Base-by-base conservation (phyloP, 352 stramenopile genomes). In the Lagenidium giganteum region DNA sequence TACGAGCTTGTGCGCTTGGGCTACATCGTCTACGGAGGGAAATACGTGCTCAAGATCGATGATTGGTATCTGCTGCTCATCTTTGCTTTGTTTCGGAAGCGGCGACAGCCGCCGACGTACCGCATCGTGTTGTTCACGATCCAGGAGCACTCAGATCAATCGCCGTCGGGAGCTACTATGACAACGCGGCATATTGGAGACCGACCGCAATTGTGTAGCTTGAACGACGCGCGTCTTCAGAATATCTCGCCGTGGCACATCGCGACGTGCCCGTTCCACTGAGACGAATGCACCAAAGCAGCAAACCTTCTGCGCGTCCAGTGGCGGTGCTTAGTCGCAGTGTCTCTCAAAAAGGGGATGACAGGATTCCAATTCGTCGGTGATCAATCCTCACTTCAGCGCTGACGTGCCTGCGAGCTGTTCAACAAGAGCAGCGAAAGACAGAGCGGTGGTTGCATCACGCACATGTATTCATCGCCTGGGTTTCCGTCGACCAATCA, bases 221-320 rank as follows among this genome's bases (percentile, higher is more conserved):
- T 70, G 12, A 70, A 70, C 30, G 56, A 70, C 17, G 41, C 47
- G 5, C 61, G 61, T 1, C 44, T 70, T 5, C 36, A 37, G 8
- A 21, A 28, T 1, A n/a, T 64, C 13, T 45, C 50, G 1, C 29
- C 67, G 18, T 23, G 52, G 5, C 42, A 57, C n/a, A 56, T 70
- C 21, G 16, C 47, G 0, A 28, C 28, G 2, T 12, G 12, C 4
- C 13, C 30, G 1, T 29, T 54, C 22, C 29, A 42, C 37, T 54
- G 28, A 51, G 4, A 31, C 18, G 12, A 22, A 8, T 12, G 8
- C 14, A 3, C 22, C 14, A 12, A 46, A n/a, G n/a, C n/a, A n/a
- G n/a, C n/a, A n/a, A n/a, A n/a, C n/a, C n/a, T n/a, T n/a, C n/a
- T n/a, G n/a, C n/a, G n/a, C n/a, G n/a, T n/a, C 38, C 2, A 47